Conservation (phyloP, 2,329 filamentous ascomycete species). For the Exophiala viscosa region DNA sequence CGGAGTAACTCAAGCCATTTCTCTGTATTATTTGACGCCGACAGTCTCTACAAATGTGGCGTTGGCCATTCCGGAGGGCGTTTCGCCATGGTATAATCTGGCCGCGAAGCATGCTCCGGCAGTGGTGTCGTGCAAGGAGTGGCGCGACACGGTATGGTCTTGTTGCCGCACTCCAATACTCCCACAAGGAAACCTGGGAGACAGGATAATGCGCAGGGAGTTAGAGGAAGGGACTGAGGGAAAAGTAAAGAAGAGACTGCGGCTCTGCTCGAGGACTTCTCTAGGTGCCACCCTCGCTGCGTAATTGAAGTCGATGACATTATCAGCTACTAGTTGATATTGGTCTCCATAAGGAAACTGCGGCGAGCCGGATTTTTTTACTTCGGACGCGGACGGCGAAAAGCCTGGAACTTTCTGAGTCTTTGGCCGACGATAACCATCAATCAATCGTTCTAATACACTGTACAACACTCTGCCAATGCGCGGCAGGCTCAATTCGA, state of each 20-base stretch:
- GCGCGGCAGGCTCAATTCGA: background rate
- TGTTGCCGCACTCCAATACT: no score
- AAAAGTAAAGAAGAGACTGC: background rate
- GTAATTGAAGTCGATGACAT: background rate
- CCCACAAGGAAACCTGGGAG: background rate
- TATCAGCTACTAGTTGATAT: background rate
- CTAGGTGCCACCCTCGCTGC: slow-evolving; percentile 1
- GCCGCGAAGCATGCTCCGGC: slow-evolving; percentile 58
- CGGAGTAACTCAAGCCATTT: slow-evolving; percentile 2
- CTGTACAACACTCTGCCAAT: background rate
- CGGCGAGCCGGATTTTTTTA: slow-evolving; percentile 13
- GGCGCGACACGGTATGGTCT: background rate
- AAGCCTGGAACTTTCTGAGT: slow-evolving; percentile 13
- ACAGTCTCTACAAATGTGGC: slow-evolving; percentile 30
- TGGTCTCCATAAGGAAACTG: slow-evolving; percentile 4
- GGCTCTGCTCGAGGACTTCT: background rate
- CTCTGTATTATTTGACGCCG: slow-evolving; percentile 22
- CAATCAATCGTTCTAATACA: background rate
- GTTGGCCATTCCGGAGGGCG: slow-evolving; percentile 52
- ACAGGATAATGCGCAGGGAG: background rate
- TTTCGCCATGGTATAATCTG: slow-evolving; percentile 63
- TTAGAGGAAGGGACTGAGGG: background rate
- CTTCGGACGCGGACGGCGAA: slow-evolving; percentile 1
- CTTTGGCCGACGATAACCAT: background rate
- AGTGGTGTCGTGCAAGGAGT: background rate